Evolutionary conservation across 345 rosid species (phyloP).

Genomic region (Brassica cretica): DNA sequence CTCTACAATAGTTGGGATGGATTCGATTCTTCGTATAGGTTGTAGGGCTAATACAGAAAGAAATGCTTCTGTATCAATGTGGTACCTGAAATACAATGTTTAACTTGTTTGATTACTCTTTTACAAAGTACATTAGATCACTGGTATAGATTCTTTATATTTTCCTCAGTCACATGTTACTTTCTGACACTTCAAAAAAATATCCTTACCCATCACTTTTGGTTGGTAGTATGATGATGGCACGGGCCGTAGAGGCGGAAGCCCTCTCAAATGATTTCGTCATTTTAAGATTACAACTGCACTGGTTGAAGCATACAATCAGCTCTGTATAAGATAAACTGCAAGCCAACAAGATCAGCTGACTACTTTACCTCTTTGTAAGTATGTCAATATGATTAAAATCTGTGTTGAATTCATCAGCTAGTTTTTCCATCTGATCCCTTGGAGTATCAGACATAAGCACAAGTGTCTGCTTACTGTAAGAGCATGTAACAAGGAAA

Average conservation of each 20-base stretch:
- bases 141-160: not conserved
- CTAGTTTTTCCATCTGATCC: constrained; percentile 84
- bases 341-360: not conserved
- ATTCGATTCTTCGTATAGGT: constrained; percentile 66
- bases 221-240: constrained; percentile 83
- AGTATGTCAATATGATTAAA: constrained; percentile 83
- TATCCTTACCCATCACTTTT: constrained; percentile 71
- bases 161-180: constrained; percentile 5
- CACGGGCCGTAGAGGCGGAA: constrained; percentile 84
- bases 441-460: constrained; percentile 95
- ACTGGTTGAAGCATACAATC: constrained; percentile 37
- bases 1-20: constrained; percentile 93
- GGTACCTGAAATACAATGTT: constrained; percentile 61
- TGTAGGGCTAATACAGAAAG: constrained; percentile 93
- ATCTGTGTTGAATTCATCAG: constrained; percentile 74
- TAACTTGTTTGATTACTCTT: constrained; percentile 35
- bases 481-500: constrained; percentile 27
- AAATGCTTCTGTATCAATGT: constrained; percentile 88
- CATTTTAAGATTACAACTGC: constrained; percentile 89
- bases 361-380: constrained; percentile 66
- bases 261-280: constrained; percentile 91
- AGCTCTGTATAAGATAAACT: constrained; percentile 12
- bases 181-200: not conserved
- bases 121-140: constrained; percentile 4
- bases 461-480: constrained; percentile 91